These are phyloP conservation scores for Trypanosoma lewisi DNA, from an alignment of 208 protist species.

Conservation along the genomic window DNA sequence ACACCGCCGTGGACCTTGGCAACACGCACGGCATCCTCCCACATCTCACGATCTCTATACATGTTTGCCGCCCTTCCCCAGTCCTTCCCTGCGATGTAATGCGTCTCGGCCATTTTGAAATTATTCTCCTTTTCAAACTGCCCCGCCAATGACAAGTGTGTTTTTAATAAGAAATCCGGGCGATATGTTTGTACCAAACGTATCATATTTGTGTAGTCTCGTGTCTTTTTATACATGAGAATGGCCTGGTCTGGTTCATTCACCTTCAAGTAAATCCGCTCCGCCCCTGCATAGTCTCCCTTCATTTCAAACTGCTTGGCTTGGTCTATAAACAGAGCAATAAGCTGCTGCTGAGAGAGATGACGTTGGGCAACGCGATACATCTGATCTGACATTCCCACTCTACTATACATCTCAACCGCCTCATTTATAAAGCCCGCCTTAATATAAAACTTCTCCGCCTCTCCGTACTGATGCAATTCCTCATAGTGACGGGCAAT, in stretches of 20 bases:
- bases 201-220: constrained; percentile 93
- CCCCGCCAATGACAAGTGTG: constrained; percentile 92
- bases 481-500: constrained; percentile 96
- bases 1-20: constrained; percentile 94
- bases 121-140: constrained; percentile 96
- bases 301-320: constrained; percentile 93
- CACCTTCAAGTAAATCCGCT: constrained; percentile 95
- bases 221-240: constrained; percentile 94
- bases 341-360: constrained; percentile 88
- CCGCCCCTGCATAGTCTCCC: constrained; percentile 94
- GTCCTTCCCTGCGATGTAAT: constrained; percentile 94
- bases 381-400: constrained; percentile 93
- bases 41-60: constrained; percentile 95
- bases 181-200: constrained; percentile 92
- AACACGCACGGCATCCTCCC: constrained; percentile 97
- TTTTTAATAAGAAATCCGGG: constrained; percentile 91
- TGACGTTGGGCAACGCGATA: constrained; percentile 92
- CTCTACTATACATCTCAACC: constrained; percentile 96
- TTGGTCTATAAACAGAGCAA: constrained; percentile 90
- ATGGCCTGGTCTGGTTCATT: constrained; percentile 96
- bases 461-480: constrained; percentile 86
- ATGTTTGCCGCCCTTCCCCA: constrained; percentile 97
- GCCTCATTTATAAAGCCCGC: constrained; percentile 84
- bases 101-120: constrained; percentile 92
- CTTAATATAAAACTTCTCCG: constrained; percentile 94